Base-by-base conservation (phyloP, 768 basidiomycete genomes). In the Amanita rimosa region DNA sequence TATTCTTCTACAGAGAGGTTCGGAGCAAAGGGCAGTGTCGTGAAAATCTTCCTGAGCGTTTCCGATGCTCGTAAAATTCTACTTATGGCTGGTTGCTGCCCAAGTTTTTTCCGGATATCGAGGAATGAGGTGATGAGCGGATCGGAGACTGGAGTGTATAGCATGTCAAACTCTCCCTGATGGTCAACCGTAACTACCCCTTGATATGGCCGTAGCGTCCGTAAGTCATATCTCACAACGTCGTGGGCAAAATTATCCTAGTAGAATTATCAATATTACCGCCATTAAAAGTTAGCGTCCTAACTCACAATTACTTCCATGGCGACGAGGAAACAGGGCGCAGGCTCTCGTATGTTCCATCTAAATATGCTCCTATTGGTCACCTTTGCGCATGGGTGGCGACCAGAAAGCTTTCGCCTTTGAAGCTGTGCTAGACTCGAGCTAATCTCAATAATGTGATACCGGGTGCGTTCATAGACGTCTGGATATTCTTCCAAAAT, bases 231-330 rank as follows among this genome's bases (percentile, higher is more conserved):
- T 29, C 95, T 86, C 36, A 99, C 75, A 57, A 95, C 74, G 60
- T 99, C 96, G 60, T 98, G 95, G 1, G 92, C 85, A 57, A 97
- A 95, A 64, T 99, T 99, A 65, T 98, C 95, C 85, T 91, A 47
- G 4, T n/a, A 33, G 22, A 7, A 16, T 42, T 16, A 27, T 47
- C 46, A 48, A 46, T 22, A 39, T 45, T 22, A 41, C 41, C 3
- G 11, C 11, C 29, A 24, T 5, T 27, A 9, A 34, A 19, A 11
- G 35, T 38, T 48, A 45, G 38, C 14, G 26, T 3, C 19, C 22
- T n/a, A 16, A 76, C 87, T 68, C 63, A 93, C 89, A 49, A 96
- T 76, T 29, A 99, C 96, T 69, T 99, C 96, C 72, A 97, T 78
- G 2, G 92, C 94, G 19, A 99, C 63, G 57, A 99, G 83, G 63